phyloP scores from a whole-genome alignment of 371 early-diverging fungal species.

The Gilbertella persicaria region DNA sequence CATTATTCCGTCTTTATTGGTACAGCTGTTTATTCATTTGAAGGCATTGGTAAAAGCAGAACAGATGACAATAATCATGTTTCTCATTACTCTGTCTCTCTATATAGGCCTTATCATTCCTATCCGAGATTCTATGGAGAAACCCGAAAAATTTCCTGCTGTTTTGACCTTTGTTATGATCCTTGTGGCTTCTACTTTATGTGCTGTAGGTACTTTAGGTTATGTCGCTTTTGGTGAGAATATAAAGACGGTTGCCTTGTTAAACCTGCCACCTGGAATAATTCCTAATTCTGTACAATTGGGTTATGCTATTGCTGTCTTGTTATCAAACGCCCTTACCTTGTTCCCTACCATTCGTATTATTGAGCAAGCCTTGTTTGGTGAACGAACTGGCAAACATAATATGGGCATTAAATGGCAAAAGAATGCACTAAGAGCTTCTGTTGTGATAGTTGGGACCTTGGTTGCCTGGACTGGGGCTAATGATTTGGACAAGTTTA shows the following conservation, averaged over 20 bases:
- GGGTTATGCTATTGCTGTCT: constrained; percentile 86
- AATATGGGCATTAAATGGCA: constrained; percentile 73
- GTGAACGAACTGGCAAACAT: constrained; percentile 44
- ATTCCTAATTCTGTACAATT: constrained; percentile 67
- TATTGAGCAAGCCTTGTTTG: constrained; percentile 73
- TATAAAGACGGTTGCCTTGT: constrained; percentile 82
- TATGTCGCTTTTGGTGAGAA: constrained; percentile 83
- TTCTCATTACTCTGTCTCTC: neutral
- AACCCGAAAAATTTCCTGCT: constrained; percentile 75
- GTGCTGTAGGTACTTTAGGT: constrained; percentile 78
- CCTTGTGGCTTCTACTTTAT: constrained; percentile 68
- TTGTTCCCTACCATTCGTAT: constrained; percentile 91
- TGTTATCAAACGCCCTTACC: constrained; percentile 83
- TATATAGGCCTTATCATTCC: constrained; percentile 82
- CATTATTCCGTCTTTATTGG: constrained; percentile 85
- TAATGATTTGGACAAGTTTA: constrained; percentile 85
- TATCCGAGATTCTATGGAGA: constrained; percentile 84
- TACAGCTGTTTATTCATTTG: constrained; percentile 92
- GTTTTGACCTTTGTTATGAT: constrained; percentile 75
- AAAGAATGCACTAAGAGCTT: constrained; percentile 83
- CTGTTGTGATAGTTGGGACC: constrained; percentile 65
- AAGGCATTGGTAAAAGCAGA: constrained; percentile 65
- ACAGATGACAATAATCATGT: neutral
- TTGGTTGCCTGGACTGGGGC: constrained; percentile 80
- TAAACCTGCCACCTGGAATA: constrained; percentile 75